phyloP scores from a whole-genome alignment of 441 rosid genomes.

The Pelargonium australe region DNA sequence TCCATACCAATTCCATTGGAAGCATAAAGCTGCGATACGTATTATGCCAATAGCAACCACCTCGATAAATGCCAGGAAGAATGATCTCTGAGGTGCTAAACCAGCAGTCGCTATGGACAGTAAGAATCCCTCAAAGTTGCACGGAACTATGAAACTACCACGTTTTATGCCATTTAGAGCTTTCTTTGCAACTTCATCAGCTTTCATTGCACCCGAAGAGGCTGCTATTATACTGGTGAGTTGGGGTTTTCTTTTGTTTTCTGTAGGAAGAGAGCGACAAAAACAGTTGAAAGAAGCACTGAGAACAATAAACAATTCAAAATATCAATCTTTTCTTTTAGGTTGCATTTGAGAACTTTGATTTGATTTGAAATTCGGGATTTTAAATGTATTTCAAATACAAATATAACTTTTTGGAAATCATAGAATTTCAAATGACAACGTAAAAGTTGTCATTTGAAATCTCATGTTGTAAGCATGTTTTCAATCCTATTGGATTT shows the following conservation, averaged over 20 bases:
- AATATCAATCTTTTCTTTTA: no score
- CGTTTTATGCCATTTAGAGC: constrained; percentile 67
- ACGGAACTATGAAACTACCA: constrained; percentile 60
- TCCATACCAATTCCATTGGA: constrained; percentile 84
- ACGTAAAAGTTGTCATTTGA: no score
- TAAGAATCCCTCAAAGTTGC: constrained; percentile 69
- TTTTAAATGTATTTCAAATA: no score
- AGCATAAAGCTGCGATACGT: constrained; percentile 52
- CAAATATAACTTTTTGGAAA: no score
- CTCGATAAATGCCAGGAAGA: constrained; percentile 67
- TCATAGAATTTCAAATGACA: no score
- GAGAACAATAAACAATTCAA: no score
- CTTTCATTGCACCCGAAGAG: constrained; percentile 66
- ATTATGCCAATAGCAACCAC: constrained; percentile 45
- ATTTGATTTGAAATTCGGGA: no score
- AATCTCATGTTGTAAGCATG: no score
- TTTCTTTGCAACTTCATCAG: constrained; percentile 70
- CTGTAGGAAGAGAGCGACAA: constrained; percentile 32
- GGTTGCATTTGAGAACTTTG: no score
- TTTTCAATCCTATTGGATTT: no score
- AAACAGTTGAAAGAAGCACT: no score
- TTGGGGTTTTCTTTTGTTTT: constrained; percentile 54
- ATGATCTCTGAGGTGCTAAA: constrained; percentile 78
- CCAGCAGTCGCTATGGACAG: constrained; percentile 71
- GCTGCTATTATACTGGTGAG: constrained; percentile 57